Evolutionary conservation across 2,329 filamentous ascomycete genomes (phyloP), one percentile per base, ranked within the genome.

Genomic region (Phaeosphaeria sp.): DNA sequence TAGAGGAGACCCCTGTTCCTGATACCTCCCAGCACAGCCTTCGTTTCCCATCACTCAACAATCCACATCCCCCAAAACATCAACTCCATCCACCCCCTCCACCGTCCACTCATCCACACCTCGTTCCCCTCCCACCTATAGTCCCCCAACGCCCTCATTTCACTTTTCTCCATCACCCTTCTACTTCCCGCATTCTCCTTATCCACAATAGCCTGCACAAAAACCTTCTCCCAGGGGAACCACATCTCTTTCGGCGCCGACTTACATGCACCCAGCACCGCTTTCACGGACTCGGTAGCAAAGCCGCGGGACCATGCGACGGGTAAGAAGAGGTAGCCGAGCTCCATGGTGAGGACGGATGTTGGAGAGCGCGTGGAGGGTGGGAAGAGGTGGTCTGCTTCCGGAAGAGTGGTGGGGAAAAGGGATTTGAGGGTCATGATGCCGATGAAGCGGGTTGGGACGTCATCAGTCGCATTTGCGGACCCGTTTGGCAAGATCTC

Each of bases 151-250:
- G 67, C 59, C 50, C 44, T 52, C 62, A 77, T 67, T 17, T 65
- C 71, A 21, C 49, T 46, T 54, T 77, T 77, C 6, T 61, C 56
- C 72, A 76, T 68, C 1, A 77, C 73, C n/a, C 63, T 59, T 54
- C 56, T 17, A 52, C 74, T 76, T 18, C 66, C 57, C 1, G 65
- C 62, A 52, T 77, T 77, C n/a, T 62, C 63, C 11, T 48, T 52
- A 57, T 74, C 74, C 20, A 76, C 72, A 50, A 77, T 65, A 0
- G 65, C 71, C 44, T 71, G 54, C n/a, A 76, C 55, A 55, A 69
- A 74, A 2, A 77, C 50, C 20, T 64, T 71, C 15, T 66, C 52
- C 53, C 61, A 74, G 4, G 67, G 65, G 6, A 50, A 39, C 68
- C 71, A 75, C 48, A 65, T 13, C 30, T 36, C 30, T 11, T 15